Evolutionary conservation across 345 rosid genomes (phyloP).

Genomic region (Boechera retrofracta): DNA sequence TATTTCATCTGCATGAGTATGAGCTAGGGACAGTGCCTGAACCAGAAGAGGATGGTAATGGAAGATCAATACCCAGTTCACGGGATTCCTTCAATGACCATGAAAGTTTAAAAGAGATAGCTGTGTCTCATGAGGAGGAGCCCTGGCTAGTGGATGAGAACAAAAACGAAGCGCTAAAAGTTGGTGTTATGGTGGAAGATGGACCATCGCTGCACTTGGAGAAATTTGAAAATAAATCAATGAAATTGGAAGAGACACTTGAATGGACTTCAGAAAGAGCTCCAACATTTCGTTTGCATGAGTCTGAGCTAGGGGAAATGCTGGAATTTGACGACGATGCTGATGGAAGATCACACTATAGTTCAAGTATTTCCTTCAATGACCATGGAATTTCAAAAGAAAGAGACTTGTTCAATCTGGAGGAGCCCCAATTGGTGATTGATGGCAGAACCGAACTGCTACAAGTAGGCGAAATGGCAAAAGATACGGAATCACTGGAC

Average conservation of each 20-base stretch:
- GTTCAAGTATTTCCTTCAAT: constrained; percentile 25
- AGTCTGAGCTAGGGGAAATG: constrained; percentile 16
- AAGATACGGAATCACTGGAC: neutral
- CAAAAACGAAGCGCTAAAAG: constrained; percentile 2
- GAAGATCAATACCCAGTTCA: constrained; percentile 21
- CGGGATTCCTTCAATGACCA: constrained; percentile 5
- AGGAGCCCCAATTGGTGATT: constrained; percentile 17
- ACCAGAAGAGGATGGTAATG: constrained; percentile 14
- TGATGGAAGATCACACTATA: constrained; percentile 24
- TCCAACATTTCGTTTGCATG: constrained; percentile 27
- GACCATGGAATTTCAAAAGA: constrained; percentile 28
- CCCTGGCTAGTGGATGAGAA: constrained; percentile 28
- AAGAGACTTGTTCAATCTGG: neutral
- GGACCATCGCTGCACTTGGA: constrained; percentile 11
- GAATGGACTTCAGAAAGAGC: constrained; percentile 33
- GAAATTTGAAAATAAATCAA: neutral
- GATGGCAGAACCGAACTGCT: constrained; percentile 7
- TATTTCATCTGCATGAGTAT: constrained; percentile 34
- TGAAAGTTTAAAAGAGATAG: constrained; percentile 17
- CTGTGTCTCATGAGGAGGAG: constrained; percentile 23
- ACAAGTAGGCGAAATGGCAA: neutral
- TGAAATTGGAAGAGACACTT: neutral
- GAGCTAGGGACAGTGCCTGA: constrained; percentile 28
- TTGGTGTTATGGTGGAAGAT: constrained; percentile 6
- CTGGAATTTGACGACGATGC: constrained; percentile 11